Base-by-base conservation (phyloP, 2,329 filamentous ascomycete species). In the Talaromyces sp. region DNA sequence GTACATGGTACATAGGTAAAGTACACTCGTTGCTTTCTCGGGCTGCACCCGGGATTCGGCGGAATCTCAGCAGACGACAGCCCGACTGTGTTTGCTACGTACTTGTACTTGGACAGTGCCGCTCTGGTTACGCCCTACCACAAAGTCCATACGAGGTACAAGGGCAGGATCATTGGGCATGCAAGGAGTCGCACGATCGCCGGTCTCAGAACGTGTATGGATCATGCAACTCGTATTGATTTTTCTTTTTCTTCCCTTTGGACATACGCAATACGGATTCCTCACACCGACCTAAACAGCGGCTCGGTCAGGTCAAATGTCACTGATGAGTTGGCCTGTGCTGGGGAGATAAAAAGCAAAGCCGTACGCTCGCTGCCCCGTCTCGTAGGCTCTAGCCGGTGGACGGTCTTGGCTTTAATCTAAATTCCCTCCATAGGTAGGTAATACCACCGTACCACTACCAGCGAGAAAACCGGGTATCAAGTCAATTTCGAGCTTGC, bases 31-130 rank as follows among this genome's bases (percentile, higher is more conserved):
- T 40, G 21, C 54, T 40, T 21, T 40, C 54, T 57, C 50, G 50
- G 50, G 52, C 54, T 57, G 35, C 54, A 40, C 54, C 54, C 54
- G 54, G 54, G 35, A 57, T 57, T 57, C 54, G 54, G 54, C 54
- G 54, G 21, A 57, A 28, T 11, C 28, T 18, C n/a, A 28, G 12
- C 12, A 50, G 28, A 37, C 44, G 28, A 21, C 31, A 54, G 50
- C n/a, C 28, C 28, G 50, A 44, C 2, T 28, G 28, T 28, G n/a
- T n/a, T n/a, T n/a, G n/a, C 39, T 5, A 16, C 5, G n/a, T 46
- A 46, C 11, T 40, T 40, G 39, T 18, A 40, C 39, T 42, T 18
- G 3, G 12, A n/a, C 16, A 18, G 37, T 25, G 23, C 11, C 9
- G 35, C 37, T 16, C 3, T 28, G 28, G 6, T 3, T 28, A 28